Evolutionary conservation across 1,284 basidiomycete genomes (phyloP).

Genomic region (Cutaneotrichosporon dermatis): DNA sequence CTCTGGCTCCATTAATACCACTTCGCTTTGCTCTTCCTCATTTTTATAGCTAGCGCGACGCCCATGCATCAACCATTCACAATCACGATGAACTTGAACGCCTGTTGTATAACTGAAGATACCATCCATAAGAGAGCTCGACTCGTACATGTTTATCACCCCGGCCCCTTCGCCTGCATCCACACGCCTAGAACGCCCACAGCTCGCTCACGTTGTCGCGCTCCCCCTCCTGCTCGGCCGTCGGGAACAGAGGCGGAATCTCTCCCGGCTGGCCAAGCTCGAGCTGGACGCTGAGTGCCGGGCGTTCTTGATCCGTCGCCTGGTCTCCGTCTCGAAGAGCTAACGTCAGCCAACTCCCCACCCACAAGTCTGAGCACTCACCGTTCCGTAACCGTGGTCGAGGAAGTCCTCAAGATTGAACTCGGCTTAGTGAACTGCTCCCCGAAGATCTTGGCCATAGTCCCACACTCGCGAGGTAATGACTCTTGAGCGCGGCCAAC

Average conservation of each 20-base stretch:
- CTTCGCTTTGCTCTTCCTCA: slow-evolving; percentile 13
- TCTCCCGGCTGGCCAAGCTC: slow-evolving; percentile 22
- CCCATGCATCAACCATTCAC: neutral
- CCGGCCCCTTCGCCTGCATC: neutral
- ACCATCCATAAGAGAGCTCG: neutral
- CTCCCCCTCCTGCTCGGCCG: neutral
- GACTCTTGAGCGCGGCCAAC: slow-evolving; percentile 68
- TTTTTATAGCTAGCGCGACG: slow-evolving; percentile 2
- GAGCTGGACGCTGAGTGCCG: slow-evolving; percentile 54
- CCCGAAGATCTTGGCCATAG: slow-evolving; percentile 76
- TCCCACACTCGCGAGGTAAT: slow-evolving; percentile 81
- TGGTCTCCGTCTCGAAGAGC: slow-evolving; percentile 83
- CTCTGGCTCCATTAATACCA: slow-evolving; percentile 2
- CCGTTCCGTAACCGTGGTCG: slow-evolving; percentile 90
- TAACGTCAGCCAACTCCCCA: slow-evolving; percentile 37
- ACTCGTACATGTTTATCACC: neutral
- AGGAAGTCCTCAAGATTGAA: slow-evolving; percentile 94
- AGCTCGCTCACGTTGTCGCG: slow-evolving; percentile 12
- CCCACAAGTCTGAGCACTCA: slow-evolving; percentile 60
- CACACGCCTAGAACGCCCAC: slow-evolving; percentile 11
- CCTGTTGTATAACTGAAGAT: no score
- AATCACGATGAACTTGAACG: no score
- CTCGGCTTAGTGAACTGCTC: slow-evolving; percentile 87
- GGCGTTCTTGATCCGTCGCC: slow-evolving; percentile 76
- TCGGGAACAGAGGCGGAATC: slow-evolving; percentile 9